Evolutionary conservation across 805 yeast species (phyloP).

Genomic region (Kodamaea hsintzibuensis): DNA sequence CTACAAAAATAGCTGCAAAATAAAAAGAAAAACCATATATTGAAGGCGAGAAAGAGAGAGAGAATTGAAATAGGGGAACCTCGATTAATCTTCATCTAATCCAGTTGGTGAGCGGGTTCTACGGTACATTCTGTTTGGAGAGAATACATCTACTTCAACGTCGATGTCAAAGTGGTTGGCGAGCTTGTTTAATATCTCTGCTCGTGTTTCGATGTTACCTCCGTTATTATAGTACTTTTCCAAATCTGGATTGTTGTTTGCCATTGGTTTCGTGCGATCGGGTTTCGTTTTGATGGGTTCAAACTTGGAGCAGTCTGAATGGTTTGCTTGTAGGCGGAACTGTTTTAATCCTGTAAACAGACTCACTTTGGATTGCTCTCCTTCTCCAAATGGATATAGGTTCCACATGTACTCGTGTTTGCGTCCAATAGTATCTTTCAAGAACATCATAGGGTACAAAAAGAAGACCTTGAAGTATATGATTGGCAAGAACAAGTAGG

Average conservation of each 20-base stretch:
- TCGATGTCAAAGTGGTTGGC: conserved; percentile 11
- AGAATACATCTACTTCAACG: not conserved
- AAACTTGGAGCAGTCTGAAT: not conserved
- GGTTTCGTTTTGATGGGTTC: not conserved
- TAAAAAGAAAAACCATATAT: not conserved
- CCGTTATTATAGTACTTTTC: conserved; percentile 4
- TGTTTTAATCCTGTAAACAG: conserved; percentile 8
- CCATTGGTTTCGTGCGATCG: not conserved
- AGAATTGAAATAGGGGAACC: not conserved
- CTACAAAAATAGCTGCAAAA: not conserved
- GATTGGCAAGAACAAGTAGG: conserved; percentile 22
- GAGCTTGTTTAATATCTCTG: conserved; percentile 6
- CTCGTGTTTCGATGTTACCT: conserved; percentile 7
- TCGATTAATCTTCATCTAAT: not conserved
- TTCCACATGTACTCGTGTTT: not conserved
- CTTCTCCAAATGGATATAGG: not conserved
- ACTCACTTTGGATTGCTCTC: conserved; percentile 4
- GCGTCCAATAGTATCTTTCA: conserved; percentile 1
- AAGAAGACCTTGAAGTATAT: conserved; percentile 18
- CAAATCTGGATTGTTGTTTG: conserved; percentile 1
- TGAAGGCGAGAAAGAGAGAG: not conserved
- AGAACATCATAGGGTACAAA: conserved; percentile 4
- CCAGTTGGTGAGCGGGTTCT: not conserved
- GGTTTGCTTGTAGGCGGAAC: conserved; percentile 7
- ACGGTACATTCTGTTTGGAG: conserved; percentile 1